These are phyloP conservation scores for Collybia nuda DNA, from an alignment of 768 basidiomycete genomes.

Conservation along the genomic window DNA sequence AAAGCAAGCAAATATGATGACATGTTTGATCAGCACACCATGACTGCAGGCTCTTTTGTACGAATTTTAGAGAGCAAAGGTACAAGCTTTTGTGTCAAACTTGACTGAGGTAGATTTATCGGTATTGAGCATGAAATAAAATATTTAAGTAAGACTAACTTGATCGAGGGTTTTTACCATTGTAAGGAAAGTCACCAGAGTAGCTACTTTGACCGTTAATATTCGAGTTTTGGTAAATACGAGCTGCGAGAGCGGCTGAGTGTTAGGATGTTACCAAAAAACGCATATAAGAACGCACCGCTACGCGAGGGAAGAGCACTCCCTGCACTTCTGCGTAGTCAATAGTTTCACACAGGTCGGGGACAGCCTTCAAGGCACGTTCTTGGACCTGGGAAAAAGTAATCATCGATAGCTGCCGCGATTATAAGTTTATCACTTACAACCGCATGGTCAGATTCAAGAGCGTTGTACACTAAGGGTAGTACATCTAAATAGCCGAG, in stretches of 20 bases:
- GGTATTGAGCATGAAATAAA: not conserved
- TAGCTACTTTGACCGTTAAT: conserved; percentile 88
- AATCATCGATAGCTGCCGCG: not conserved
- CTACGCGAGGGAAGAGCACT: conserved; percentile 88
- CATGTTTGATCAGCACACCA: conserved; percentile 47
- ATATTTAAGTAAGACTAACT: conserved; percentile 32
- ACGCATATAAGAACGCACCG: conserved; percentile 50
- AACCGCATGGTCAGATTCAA: conserved; percentile 91
- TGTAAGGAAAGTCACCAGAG: conserved; percentile 74
- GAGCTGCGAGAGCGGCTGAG: conserved; percentile 44
- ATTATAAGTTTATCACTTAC: conserved; percentile 37
- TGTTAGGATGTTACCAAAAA: not conserved
- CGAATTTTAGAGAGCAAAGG: conserved; percentile 93
- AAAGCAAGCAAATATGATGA: not conserved
- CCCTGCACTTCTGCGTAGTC: conserved; percentile 95
- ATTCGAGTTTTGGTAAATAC: conserved; percentile 93
- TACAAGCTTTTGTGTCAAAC: conserved; percentile 92
- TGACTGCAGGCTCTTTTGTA: conserved; percentile 94
- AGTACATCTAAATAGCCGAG: conserved; percentile 72
- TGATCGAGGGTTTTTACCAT: conserved; percentile 93
- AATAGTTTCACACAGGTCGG: conserved; percentile 86
- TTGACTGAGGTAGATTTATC: conserved; percentile 45
- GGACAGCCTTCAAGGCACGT: conserved; percentile 79
- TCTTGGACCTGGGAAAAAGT: conserved; percentile 77
- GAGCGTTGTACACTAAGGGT: conserved; percentile 91